Conservation (phyloP, 2,329 filamentous ascomycete genomes). For the Colletotrichum abscissum region DNA sequence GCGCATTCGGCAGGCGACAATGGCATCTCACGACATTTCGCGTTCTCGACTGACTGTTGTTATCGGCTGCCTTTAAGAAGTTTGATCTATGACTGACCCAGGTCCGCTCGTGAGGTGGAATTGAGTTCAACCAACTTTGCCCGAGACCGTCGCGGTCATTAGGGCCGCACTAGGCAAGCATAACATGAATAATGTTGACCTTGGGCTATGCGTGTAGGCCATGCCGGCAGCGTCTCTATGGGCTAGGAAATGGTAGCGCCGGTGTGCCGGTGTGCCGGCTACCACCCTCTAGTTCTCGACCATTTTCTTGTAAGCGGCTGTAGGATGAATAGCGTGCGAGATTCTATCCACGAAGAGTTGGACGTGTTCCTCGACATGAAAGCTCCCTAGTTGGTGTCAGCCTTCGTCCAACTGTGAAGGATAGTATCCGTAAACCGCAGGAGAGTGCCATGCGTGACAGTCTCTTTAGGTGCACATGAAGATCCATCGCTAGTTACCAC, state of each 20-base stretch:
- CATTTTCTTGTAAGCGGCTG: background rate
- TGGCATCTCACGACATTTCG: background rate
- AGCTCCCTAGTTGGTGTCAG: background rate
- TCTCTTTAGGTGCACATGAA: slow-evolving; percentile 6
- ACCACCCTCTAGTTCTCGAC: background rate
- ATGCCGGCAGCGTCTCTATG: background rate
- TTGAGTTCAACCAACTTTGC: slow-evolving; percentile 14
- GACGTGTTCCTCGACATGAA: background rate
- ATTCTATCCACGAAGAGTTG: background rate
- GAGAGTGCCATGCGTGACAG: slow-evolving; percentile 6
- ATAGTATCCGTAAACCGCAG: background rate
- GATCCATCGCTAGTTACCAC: background rate
- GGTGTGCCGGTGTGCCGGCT: background rate
- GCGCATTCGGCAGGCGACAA: background rate
- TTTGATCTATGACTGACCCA: background rate
- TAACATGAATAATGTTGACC: slow-evolving; percentile 2
- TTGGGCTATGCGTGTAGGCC: background rate
- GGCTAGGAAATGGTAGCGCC: background rate
- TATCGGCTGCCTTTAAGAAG: background rate
- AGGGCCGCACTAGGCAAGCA: background rate
- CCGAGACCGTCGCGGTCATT: slow-evolving; percentile 9
- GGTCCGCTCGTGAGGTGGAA: background rate
- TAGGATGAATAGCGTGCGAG: background rate
- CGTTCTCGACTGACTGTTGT: background rate
- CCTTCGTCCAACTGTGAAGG: background rate